Evolutionary conservation across 1,139 yeast species (phyloP), one percentile per base, ranked within the genome.

Genomic region (Debaryomyces sp.): DNA sequence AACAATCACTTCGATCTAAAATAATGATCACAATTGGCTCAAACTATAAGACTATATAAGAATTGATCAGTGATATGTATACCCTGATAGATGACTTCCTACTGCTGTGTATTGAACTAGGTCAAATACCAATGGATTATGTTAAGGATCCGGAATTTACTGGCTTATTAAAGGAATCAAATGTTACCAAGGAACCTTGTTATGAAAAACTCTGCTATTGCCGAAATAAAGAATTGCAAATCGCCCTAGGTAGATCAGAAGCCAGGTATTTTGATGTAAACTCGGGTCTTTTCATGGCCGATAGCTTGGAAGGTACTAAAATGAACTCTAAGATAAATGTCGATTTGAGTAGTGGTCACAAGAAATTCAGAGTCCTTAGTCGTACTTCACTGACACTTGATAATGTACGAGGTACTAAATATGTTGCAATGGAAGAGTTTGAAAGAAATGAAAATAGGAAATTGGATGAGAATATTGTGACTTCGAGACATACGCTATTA

Each of bases 401-500:
- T 22, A 46, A 42, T 43, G 50, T 48, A 3, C 34, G 43, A 12
- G 51, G 54, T 8, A 47, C 54, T 8, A 51, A 50, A 30, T 48
- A 37, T 37, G 32, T 47, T 5, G 54, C 50, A n/a, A 22, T 51
- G 17, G 24, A 43, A 18, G 30, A 44, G 2, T 44, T 32, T 33
- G 54, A 51, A 35, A 34, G 26, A 22, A 15, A 29, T 5, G 41
- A 22, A 13, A 41, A 41, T n/a, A 29, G 21, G 15, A 50, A 47
- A 40, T 36, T 50, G 5, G 27, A 33, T 9, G 44, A 42, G 12
- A 39, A 46, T 21, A 38, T 51, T 13, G 45, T 51, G 22, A 40
- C 46, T 5, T 49, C 54, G 3, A 43, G 54, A 17, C 51, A 51
- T 37, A 46, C 51, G 6, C 32, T 51, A n/a, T 34, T 49, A 13